A percentile compares a stretch with the other conserved stretches of the same genome.
phyloP scores from a whole-genome alignment of 805 yeast species.

The Candida pseudofarinosa region DNA sequence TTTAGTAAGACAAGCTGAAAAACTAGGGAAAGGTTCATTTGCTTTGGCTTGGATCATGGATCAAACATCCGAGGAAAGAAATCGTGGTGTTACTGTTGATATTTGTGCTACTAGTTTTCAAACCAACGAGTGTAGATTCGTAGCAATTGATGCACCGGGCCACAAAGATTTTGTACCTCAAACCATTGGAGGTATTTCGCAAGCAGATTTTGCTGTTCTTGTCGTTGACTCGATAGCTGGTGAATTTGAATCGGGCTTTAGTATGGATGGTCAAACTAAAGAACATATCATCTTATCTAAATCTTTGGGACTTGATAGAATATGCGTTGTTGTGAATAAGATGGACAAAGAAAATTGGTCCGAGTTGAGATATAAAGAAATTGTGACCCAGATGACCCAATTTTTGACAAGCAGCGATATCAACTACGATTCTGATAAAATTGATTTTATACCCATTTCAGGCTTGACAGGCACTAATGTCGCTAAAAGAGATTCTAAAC shows the following conservation, averaged over 20 bases:
- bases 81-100: conserved; percentile 76
- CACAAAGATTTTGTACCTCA: conserved; percentile 81
- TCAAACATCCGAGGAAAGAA: conserved; percentile 71
- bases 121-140: conserved; percentile 50
- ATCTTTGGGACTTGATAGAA: conserved; percentile 57
- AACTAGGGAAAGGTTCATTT: conserved; percentile 71
- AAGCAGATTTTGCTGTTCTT: conserved; percentile 70
- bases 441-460: conserved; percentile 62
- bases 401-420: conserved; percentile 49
- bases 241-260: conserved; percentile 69
- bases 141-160: conserved; percentile 83
- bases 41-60: conserved; percentile 86
- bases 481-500: conserved; percentile 34
- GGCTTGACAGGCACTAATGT: conserved; percentile 70
- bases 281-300: conserved; percentile 72
- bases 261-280: conserved; percentile 68
- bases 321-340: conserved; percentile 66
- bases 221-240: conserved; percentile 64
- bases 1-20: conserved; percentile 59
- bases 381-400: conserved; percentile 44
- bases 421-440: conserved; percentile 40
- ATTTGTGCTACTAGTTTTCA: conserved; percentile 66
- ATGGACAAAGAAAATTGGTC: conserved; percentile 63
- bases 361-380: conserved; percentile 47
- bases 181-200: conserved; percentile 79